Percentiles rank a stretch among this genome's conserved stretches.
Evolutionary conservation across 2,329 filamentous ascomycete species (phyloP).

Genomic region (Cadophora malorum): DNA sequence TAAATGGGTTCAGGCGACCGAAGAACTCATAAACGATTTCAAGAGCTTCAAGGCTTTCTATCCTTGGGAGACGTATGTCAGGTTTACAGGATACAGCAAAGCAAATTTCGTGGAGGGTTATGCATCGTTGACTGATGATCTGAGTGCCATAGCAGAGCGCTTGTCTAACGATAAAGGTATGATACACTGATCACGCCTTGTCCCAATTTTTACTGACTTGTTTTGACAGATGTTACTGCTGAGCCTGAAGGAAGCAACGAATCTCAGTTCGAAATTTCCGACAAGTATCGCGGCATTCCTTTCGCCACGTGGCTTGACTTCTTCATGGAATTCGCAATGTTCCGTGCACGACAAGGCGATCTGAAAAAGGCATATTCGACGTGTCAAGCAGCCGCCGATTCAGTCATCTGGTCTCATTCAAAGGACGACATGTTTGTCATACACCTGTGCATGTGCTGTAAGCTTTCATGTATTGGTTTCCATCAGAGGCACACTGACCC

Average conservation of each 20-base stretch:
- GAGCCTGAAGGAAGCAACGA: constrained; percentile 22
- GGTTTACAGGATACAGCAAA: constrained; percentile 55
- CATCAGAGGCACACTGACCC: constrained; percentile 25
- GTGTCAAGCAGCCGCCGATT: constrained; percentile 78
- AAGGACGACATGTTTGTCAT: constrained; percentile 73
- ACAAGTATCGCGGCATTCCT: constrained; percentile 73
- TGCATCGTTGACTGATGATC: constrained; percentile 40
- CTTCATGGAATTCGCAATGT: constrained; percentile 85
- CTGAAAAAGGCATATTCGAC: constrained; percentile 78
- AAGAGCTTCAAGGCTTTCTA: constrained; percentile 68
- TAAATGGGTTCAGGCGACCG: constrained; percentile 64
- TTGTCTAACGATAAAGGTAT: constrained; percentile 38
- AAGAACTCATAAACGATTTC: constrained; percentile 67
- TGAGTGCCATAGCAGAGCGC: constrained; percentile 42
- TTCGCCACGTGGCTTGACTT: constrained; percentile 89
- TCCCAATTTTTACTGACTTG: constrained; percentile 25
- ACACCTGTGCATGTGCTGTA: constrained; percentile 77
- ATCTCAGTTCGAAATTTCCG: constrained; percentile 35
- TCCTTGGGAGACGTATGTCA: constrained; percentile 69
- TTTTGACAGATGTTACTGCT: constrained; percentile 39
- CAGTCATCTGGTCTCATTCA: constrained; percentile 80
- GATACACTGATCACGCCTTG: neutral
- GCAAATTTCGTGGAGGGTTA: constrained; percentile 35
- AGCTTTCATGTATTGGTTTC: constrained; percentile 42
- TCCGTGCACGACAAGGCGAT: constrained; percentile 72